phyloP scores from a whole-genome alignment of 345 rosid genomes.

The Gossypium turneri region DNA sequence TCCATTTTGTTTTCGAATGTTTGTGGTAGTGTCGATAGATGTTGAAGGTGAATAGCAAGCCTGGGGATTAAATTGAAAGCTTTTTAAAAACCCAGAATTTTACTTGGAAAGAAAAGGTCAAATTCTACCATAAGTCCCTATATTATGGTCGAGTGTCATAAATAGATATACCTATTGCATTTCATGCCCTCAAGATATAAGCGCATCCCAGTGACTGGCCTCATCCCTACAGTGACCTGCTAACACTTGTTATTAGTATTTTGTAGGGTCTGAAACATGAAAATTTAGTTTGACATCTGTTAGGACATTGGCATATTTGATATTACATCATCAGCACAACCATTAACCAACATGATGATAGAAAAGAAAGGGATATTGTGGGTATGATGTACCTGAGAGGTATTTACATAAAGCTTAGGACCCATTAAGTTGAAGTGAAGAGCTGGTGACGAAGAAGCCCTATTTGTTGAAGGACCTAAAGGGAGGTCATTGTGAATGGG shows the following conservation, averaged over 20 bases:
- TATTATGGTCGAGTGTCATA: not conserved
- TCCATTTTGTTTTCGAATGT: slow-evolving; percentile 53
- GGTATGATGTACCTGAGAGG: slow-evolving; percentile 48
- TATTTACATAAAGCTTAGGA: slow-evolving; percentile 81
- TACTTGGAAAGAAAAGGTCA: not conserved
- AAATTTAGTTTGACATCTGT: not conserved
- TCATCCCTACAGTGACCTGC: slow-evolving; percentile 57
- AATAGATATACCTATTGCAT: slow-evolving; percentile 58
- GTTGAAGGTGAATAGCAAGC: slow-evolving; percentile 76
- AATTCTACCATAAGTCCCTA: no score
- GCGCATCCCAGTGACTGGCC: slow-evolving; percentile 79
- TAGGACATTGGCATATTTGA: not conserved
- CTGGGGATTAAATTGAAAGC: slow-evolving; percentile 27
- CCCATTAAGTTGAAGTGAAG: slow-evolving; percentile 71
- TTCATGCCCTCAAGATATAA: slow-evolving; percentile 88
- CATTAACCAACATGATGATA: not conserved
- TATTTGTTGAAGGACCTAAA: slow-evolving; percentile 65
- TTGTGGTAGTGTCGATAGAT: slow-evolving; percentile 51
- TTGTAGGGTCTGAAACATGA: not conserved
- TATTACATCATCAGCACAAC: not conserved
- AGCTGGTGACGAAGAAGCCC: slow-evolving; percentile 48
- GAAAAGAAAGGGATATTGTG: not conserved
- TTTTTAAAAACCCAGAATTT: not conserved
- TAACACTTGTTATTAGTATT: not conserved
- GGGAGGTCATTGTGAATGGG: slow-evolving; percentile 91